Evolutionary conservation across 2,329 filamentous ascomycete species (phyloP), one percentile per base, ranked within the genome.

Genomic region (Botryosphaeria dothidea): DNA sequence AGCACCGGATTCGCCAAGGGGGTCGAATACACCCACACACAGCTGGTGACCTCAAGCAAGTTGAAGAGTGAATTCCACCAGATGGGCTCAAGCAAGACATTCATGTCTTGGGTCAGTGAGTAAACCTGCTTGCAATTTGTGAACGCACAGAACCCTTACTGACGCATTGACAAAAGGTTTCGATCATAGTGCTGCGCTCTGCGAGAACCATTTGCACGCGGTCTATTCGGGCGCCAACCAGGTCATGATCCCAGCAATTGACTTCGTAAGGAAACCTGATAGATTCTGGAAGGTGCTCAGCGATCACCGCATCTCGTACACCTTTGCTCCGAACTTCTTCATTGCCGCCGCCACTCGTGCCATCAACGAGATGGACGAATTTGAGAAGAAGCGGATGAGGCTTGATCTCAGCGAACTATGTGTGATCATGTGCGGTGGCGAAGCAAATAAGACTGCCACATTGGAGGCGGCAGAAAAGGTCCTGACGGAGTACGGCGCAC

Each of bases 121-220:
- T 61, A n/a, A 27, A 2, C 4, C 13, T 3, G 25, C n/a, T 5
- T n/a, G 41, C 25, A 7, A 15, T 5, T 48, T n/a, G n/a, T 51
- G 11, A 19, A 2, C 5, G 2, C n/a, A 23, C 1, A 8, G 31
- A 34, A 8, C 31, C 13, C 21, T 36, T 11, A 29, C 49, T 64
- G 41, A 64, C 38, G 9, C 17, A 25, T 11, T 8, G 3, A 13
- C 3, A 4, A 6, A 19, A 65, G 63, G 63, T n/a, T 65, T 65
- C 29, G 84, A 87, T 66, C 85, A 87, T 65, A 83, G 86, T 9
- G 85, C 81, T 0, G 80, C 74, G 65, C 71, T 88, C 3, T 73
- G 77, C 1, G 82, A 88, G 60, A 80, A 83, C 17, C 85, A 87
- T 67, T 69, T 87, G 0, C 79, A 80, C 15, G 82, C 84, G 1